phyloP scores from a whole-genome alignment of 495 filamentous ascomycete species.

The Parathielavia appendiculata region DNA sequence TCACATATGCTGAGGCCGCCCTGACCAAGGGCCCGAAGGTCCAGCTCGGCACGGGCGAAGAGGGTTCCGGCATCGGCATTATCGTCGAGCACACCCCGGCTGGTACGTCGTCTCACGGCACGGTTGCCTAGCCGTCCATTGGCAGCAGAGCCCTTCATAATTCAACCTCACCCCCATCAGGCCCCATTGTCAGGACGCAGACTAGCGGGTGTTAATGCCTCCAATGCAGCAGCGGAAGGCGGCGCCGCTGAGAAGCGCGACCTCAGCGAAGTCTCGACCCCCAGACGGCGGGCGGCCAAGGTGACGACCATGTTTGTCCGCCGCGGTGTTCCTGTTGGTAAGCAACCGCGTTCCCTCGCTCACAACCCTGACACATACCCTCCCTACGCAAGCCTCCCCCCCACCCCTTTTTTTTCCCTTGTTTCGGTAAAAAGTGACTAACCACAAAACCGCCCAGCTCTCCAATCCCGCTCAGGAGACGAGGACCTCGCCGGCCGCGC shows the following conservation, averaged over 20 bases:
- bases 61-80: constrained; percentile 47
- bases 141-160: too few species aligned
- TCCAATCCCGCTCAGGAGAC: constrained; percentile 31
- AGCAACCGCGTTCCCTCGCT: constrained; percentile 18
- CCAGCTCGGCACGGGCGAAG: constrained; percentile 44
- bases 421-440: too few species aligned
- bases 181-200: too few species aligned
- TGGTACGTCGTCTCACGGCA: constrained; percentile 24
- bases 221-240: not conserved
- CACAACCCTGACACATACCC: too few species aligned
- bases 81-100: constrained; percentile 39
- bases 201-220: too few species aligned
- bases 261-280: constrained; percentile 23
- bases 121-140: too few species aligned
- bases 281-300: constrained; percentile 37
- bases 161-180: too few species aligned
- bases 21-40: constrained; percentile 43
- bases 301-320: constrained; percentile 49
- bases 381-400: constrained; percentile 16
- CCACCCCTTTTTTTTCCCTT: not conserved
- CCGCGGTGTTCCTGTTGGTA: constrained; percentile 42
- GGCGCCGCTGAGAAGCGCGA: constrained; percentile 28
- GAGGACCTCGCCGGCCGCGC: constrained; percentile 6
- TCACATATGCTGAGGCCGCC: constrained; percentile 43
- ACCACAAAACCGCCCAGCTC: too few species aligned